Evolutionary conservation across 345 rosid species (phyloP).

Genomic region (Arabidopsis thaliana): DNA sequence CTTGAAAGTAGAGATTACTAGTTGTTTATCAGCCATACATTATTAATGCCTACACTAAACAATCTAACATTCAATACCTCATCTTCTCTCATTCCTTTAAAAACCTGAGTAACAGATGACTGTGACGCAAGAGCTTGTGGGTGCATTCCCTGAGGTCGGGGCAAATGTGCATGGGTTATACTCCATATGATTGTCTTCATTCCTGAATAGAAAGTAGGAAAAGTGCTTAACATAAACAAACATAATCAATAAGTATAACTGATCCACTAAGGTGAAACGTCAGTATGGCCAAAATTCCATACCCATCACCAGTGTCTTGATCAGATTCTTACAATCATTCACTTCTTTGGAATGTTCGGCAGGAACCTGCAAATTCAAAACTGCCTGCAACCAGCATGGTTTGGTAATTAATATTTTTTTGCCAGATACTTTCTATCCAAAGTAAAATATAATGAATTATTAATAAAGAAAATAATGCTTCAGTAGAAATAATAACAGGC

Average conservation of each 20-base stretch:
- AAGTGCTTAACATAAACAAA: conserved; percentile 26
- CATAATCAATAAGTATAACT: conserved; percentile 13
- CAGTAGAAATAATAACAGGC: conserved; percentile 20
- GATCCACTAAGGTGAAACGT: conserved; percentile 26
- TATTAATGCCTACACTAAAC: conserved; percentile 30
- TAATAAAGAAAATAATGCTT: conserved; percentile 12
- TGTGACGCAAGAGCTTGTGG: conserved; percentile 69
- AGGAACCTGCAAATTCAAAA: conserved; percentile 91
- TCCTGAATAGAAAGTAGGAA: conserved; percentile 55
- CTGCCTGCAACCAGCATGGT: conserved; percentile 75
- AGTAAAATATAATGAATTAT: not conserved
- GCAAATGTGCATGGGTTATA: conserved; percentile 93
- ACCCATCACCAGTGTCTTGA: conserved; percentile 99
- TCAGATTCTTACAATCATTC: conserved; percentile 89
- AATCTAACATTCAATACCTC: conserved; percentile 62
- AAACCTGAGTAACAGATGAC: conserved; percentile 65
- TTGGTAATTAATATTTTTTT: not conserved
- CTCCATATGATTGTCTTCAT: conserved; percentile 99
- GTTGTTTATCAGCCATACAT: conserved; percentile 24
- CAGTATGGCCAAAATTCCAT: conserved; percentile 45
- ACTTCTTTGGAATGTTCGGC: conserved; percentile 97
- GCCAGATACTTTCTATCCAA: conserved; percentile 10
- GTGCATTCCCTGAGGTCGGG: conserved; percentile 86
- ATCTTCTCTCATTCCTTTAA: conserved; percentile 95
- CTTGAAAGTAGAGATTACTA: conserved; percentile 42